Base-by-base conservation (phyloP, 345 rosid species). In the Brassica juncea region DNA sequence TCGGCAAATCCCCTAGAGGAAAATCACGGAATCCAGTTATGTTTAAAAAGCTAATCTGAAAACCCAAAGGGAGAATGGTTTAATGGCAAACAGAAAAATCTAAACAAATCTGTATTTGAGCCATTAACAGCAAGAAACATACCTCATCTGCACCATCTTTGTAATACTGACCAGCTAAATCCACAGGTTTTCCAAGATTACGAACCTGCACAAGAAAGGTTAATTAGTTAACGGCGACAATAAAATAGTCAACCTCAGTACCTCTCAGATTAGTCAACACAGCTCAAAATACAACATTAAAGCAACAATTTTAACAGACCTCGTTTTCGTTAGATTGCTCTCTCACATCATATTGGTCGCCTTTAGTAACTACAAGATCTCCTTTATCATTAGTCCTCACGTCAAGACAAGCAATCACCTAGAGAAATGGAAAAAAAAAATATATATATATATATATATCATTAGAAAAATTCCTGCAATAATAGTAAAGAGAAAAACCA, bases 361-460 rank as follows among this genome's bases (percentile, higher is more conserved):
- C 98, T 88, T 95, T 95, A 82, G 99, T 91, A 47, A 95, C 98
- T 78, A 93, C 94, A 77, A 95, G 98, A 86, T 95, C 98, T 80
- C 98, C 98, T 74, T 91, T 84, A 81, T 93, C 99, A 81, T 95
- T 93, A 60, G 90, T 59, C 82, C 98, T 93, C 80, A 95, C 99
- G 87, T 95, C 98, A 84, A 95, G 97, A 82, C 99, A 95, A 86
- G 97, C 97, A 83, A 96, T 92, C 75, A 96, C 97, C 97, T 96
- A 77, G 66, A 77, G 63, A 19, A 82, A 70, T 2, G 6, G 19
- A 3, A 54, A 8, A 23, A n/a, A n/a, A n/a, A n/a, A 70, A 6
- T n/a, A n/a, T n/a, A n/a, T n/a, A n/a, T n/a, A n/a, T n/a, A 6
- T 6, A 55, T 55, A 15, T 52, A 16, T 57, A 30, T 70, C 30